Evolutionary conservation across 768 basidiomycete species (phyloP).

Genomic region (Panellus pusillus): DNA sequence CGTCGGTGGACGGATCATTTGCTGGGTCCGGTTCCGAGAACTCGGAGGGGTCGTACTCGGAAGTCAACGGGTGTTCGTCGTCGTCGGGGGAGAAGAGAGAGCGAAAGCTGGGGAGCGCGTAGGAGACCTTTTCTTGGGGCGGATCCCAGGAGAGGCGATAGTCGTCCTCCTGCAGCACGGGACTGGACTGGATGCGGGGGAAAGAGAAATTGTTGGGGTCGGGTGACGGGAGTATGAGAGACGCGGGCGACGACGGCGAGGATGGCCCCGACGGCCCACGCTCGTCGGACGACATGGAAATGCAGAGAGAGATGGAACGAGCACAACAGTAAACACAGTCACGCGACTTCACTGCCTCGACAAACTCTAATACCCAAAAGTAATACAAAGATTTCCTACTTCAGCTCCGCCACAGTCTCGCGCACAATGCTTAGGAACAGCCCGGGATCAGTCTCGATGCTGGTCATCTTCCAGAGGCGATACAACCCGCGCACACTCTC

Average conservation of each 20-base stretch:
- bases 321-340: too few relatives aligned
- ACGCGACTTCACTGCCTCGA: too few relatives aligned
- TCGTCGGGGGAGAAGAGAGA: conserved; percentile 28
- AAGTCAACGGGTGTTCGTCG: conserved; percentile 29
- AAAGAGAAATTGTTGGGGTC: conserved; percentile 8
- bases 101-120: conserved; percentile 29
- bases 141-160: conserved; percentile 19
- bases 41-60: conserved; percentile 37
- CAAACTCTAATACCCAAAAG: too few relatives aligned
- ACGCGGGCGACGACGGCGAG: not conserved
- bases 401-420: conserved; percentile 11
- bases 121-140: conserved; percentile 20
- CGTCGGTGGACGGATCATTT: conserved; percentile 31
- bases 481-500: conserved; percentile 58
- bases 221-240: conserved; percentile 2
- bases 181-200: conserved; percentile 17
- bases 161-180: conserved; percentile 11
- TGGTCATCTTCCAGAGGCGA: conserved; percentile 51
- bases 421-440: conserved; percentile 40
- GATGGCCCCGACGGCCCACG: not conserved
- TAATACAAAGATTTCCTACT: too few relatives aligned
- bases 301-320: too few relatives aligned
- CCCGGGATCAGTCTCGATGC: conserved; percentile 27
- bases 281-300: conserved; percentile 9
- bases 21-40: conserved; percentile 31